phyloP scores from a whole-genome alignment of 2,329 filamentous ascomycete species.

The Cytospora leucostoma region DNA sequence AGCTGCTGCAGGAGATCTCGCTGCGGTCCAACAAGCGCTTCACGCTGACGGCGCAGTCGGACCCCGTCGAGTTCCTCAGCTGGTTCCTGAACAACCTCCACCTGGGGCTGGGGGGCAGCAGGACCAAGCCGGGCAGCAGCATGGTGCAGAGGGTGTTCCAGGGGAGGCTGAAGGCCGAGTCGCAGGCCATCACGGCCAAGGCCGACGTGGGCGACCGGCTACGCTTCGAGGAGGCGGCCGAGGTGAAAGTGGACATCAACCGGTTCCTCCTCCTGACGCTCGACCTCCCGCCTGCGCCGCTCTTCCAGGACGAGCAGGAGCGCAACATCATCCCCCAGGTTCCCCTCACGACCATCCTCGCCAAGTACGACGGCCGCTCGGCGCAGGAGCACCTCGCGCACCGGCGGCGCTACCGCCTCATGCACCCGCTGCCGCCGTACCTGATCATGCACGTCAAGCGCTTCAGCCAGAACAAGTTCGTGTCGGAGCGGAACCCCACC shows the following conservation, averaged over 20 bases:
- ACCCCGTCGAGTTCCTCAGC: slow-evolving; percentile 93
- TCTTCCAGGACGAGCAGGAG: slow-evolving; percentile 94
- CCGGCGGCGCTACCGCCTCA: slow-evolving; percentile 82
- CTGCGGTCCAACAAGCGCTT: slow-evolving; percentile 90
- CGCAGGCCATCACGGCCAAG: slow-evolving; percentile 88
- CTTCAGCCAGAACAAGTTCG: slow-evolving; percentile 95
- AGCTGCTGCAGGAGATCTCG: slow-evolving; percentile 92
- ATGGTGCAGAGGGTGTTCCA: slow-evolving; percentile 94
- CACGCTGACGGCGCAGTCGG: slow-evolving; percentile 85
- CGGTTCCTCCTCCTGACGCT: slow-evolving; percentile 92
- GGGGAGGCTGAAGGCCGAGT: slow-evolving; percentile 87
- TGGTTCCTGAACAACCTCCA: slow-evolving; percentile 99
- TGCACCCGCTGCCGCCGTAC: slow-evolving; percentile 89
- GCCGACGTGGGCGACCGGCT: slow-evolving; percentile 84
- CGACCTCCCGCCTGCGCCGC: slow-evolving; percentile 85
- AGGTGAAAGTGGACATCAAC: slow-evolving; percentile 73
- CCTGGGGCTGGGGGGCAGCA: slow-evolving; percentile 84
- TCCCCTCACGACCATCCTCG: slow-evolving; percentile 77
- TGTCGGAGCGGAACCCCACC: slow-evolving; percentile 92
- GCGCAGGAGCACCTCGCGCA: slow-evolving; percentile 88
- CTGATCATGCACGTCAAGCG: slow-evolving; percentile 95
- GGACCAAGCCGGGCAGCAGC: slow-evolving; percentile 78
- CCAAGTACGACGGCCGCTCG: slow-evolving; percentile 88
- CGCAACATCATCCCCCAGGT: slow-evolving; percentile 96
- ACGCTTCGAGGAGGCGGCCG: slow-evolving; percentile 87